These are phyloP conservation scores for Boletus tomentosulus DNA, from an alignment of 768 basidiomycete species.

Conservation along the genomic window DNA sequence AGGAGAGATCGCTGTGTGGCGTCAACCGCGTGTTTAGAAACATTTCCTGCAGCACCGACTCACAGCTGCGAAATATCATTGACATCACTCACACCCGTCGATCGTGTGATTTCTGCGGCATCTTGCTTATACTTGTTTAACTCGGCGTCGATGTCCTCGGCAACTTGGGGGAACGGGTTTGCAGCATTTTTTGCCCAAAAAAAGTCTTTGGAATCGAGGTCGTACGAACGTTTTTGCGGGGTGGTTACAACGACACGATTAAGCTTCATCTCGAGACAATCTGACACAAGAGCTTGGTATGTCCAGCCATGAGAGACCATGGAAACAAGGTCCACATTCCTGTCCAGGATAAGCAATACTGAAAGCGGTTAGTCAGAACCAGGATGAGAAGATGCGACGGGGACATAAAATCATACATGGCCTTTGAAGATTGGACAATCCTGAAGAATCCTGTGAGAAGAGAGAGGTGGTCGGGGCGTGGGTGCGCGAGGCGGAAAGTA, in stretches of 20 bases:
- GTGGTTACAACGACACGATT: constrained; percentile 86
- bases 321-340: constrained; percentile 91
- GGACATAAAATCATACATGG: constrained; percentile 54
- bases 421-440: constrained; percentile 80
- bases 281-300: constrained; percentile 96
- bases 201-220: constrained; percentile 97
- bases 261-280: constrained; percentile 94
- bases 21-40: constrained; percentile 5
- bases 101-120: constrained; percentile 93
- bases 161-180: constrained; percentile 96
- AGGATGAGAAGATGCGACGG: background rate
- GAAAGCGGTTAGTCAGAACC: constrained; percentile 5
- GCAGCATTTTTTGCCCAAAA: constrained; percentile 98
- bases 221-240: constrained; percentile 78
- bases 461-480: constrained; percentile 53
- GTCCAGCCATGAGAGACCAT: constrained; percentile 98
- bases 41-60: constrained; percentile 26
- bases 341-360: constrained; percentile 93
- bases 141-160: constrained; percentile 93
- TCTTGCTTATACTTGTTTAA: constrained; percentile 92
- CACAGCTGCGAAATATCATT: constrained; percentile 93
- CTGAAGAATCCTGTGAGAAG: constrained; percentile 77
- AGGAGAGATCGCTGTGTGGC: constrained; percentile 65
- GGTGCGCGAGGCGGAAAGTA: constrained; percentile 65
- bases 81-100: constrained; percentile 93